Evolutionary conservation across 345 rosid species (phyloP).

Genomic region (Sonneratia alba): DNA sequence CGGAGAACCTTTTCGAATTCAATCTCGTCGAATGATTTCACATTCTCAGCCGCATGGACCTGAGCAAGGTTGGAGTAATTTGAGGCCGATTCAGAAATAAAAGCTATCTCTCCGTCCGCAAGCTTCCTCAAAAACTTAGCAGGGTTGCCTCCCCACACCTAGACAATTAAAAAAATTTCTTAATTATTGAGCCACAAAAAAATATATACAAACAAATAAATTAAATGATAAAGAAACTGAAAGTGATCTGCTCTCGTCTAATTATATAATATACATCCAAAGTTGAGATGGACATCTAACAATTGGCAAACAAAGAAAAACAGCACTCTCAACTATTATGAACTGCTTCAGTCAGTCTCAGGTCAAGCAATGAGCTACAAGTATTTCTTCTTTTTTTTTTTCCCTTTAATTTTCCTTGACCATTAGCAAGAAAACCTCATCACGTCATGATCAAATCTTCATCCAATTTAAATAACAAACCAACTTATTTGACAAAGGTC

Average conservation of each 20-base stretch:
- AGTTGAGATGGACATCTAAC: no score
- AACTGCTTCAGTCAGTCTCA: no score
- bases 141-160: constrained; percentile 97
- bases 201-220: not conserved
- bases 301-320: no score
- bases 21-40: constrained; percentile 28
- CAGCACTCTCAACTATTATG: no score
- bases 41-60: constrained; percentile 78
- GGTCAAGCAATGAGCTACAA: no score
- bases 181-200: not conserved
- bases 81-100: constrained; percentile 58
- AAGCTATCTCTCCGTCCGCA: constrained; percentile 70
- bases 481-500: no score
- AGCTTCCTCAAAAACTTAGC: constrained; percentile 75
- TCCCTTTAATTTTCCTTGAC: no score
- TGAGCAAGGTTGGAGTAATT: constrained; percentile 65
- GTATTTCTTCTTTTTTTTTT: no score
- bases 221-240: not conserved
- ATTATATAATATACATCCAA: no score
- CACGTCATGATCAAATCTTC: no score
- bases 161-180: not conserved
- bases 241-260: not conserved
- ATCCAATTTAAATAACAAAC: no score
- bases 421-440: no score
- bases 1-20: constrained; percentile 43